Conservation (phyloP, 2,329 filamentous ascomycete genomes). For the Monilinia vaccinii-corymbosi region DNA sequence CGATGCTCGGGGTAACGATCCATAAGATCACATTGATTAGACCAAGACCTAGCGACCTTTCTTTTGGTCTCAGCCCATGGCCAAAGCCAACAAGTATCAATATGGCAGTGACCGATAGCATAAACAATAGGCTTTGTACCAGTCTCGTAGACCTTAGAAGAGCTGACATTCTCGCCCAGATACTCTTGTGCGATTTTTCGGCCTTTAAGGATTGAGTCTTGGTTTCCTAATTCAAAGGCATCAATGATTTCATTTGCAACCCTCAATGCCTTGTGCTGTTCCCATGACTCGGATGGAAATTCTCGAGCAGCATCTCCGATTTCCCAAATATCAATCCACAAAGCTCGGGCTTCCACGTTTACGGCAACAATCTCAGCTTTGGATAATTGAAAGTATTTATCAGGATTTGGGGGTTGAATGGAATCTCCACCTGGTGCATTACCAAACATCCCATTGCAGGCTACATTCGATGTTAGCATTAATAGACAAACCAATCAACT, state of each 20-base stretch:
- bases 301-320: slow-evolving; percentile 87
- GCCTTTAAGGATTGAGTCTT: slow-evolving; percentile 68
- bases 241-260: slow-evolving; percentile 86
- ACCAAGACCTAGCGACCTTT: slow-evolving; percentile 93
- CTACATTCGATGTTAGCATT: slow-evolving; percentile 29
- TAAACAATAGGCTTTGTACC: slow-evolving; percentile 70
- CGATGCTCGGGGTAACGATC: slow-evolving; percentile 90
- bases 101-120: slow-evolving; percentile 93
- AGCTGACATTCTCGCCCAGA: slow-evolving; percentile 72
- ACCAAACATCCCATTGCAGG: slow-evolving; percentile 97
- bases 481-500: not conserved
- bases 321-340: slow-evolving; percentile 93
- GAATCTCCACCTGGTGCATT: slow-evolving; percentile 76
- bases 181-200: slow-evolving; percentile 79
- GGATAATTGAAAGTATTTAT: slow-evolving; percentile 67
- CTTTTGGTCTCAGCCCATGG: slow-evolving; percentile 96
- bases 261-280: slow-evolving; percentile 77
- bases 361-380: slow-evolving; percentile 83
- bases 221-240: slow-evolving; percentile 70
- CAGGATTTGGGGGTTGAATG: slow-evolving; percentile 82
- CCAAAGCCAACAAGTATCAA: slow-evolving; percentile 98
- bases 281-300: slow-evolving; percentile 79
- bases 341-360: slow-evolving; percentile 72
- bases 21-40: slow-evolving; percentile 90
- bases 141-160: slow-evolving; percentile 71